Evolutionary conservation across 495 filamentous ascomycete genomes (phyloP).

Genomic region (Pseudevernia furfuracea): DNA sequence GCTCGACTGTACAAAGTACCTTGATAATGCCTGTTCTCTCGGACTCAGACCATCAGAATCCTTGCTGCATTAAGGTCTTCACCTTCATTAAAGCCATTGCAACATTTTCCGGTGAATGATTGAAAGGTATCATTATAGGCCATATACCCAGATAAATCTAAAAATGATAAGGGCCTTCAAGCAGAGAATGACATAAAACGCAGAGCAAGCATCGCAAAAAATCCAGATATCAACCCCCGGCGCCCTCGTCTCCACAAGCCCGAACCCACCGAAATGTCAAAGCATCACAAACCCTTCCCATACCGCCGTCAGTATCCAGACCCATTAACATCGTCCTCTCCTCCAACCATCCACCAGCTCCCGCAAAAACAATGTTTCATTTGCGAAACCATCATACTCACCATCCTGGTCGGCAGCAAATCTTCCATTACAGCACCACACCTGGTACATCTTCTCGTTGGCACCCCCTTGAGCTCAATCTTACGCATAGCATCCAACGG

Average conservation of each 20-base stretch:
- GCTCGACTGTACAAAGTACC: neutral
- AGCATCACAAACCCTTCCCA: neutral
- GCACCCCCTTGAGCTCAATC: constrained; percentile 14
- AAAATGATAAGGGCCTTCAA: neutral
- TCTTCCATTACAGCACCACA: constrained; percentile 62
- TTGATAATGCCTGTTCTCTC: neutral
- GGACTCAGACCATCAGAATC: neutral
- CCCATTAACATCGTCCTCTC: constrained; percentile 6
- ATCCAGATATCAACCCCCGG: neutral
- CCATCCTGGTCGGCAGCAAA: constrained; percentile 25
- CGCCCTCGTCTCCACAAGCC: neutral
- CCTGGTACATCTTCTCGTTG: constrained; percentile 48
- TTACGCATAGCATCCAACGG: constrained; percentile 44
- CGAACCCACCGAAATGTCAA: neutral
- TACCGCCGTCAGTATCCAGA: neutral
- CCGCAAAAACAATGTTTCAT: constrained; percentile 26
- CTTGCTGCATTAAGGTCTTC: neutral
- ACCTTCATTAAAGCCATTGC: neutral
- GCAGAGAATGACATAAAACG: neutral
- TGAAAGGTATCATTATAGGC: neutral
- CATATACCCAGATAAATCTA: neutral
- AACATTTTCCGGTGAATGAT: neutral
- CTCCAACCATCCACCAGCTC: constrained; percentile 24
- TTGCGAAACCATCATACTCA: constrained; percentile 7
- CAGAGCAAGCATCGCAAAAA: neutral